Conservation (phyloP, 371 early-diverging fungal genomes). For the Haplosporangium sp. region DNA sequence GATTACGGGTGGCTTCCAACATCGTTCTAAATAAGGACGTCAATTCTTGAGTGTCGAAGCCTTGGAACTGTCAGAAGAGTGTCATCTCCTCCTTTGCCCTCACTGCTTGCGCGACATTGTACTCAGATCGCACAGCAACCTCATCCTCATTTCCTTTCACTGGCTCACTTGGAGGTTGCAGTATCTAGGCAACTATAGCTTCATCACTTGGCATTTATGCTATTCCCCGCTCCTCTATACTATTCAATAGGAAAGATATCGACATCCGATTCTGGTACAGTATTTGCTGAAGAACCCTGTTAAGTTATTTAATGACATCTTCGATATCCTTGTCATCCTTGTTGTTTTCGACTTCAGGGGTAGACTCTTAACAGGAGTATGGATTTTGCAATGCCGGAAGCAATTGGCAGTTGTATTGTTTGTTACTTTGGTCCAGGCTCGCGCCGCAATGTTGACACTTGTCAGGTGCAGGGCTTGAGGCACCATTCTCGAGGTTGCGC, state of each 20-base stretch:
- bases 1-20: no score
- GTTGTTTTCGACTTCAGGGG: no score
- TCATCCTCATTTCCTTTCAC: not conserved
- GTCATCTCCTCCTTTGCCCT: no score
- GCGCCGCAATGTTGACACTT: conserved; percentile 1
- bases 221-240: conserved; percentile 1
- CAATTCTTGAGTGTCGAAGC: no score
- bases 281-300: not conserved
- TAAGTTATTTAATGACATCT: not conserved
- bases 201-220: not conserved
- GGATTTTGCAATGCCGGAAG: conserved; percentile 6
- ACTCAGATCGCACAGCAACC: not conserved
- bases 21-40: no score
- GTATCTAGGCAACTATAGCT: not conserved
- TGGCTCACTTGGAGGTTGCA: not conserved
- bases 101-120: not conserved
- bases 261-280: conserved; percentile 3
- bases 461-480: not conserved
- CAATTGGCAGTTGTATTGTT: not conserved
- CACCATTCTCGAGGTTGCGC: not conserved
- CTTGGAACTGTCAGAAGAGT: no score
- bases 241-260: not conserved
- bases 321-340: no score
- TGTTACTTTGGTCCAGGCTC: conserved; percentile 1
- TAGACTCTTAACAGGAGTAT: not conserved